Evolutionary conservation across 2,329 filamentous ascomycete genomes (phyloP).

Genomic region (Cyphellophora europaea): DNA sequence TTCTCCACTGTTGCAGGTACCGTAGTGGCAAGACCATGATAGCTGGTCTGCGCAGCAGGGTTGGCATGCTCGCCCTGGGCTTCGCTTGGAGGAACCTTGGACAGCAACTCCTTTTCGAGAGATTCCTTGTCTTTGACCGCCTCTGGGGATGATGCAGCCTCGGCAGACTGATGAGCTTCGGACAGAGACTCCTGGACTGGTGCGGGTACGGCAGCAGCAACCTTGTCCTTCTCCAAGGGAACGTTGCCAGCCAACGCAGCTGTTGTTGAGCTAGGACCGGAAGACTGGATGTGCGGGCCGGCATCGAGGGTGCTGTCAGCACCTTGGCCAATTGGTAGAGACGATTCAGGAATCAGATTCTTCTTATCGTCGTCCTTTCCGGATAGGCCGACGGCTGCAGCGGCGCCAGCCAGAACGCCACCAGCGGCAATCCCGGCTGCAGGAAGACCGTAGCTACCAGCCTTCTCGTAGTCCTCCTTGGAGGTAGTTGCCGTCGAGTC

Average conservation of each 20-base stretch:
- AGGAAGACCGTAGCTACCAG: conserved; percentile 40
- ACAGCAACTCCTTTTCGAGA: conserved; percentile 64
- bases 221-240: conserved; percentile 37
- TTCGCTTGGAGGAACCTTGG: conserved; percentile 41
- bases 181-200: conserved; percentile 36
- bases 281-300: conserved; percentile 42
- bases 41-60: conserved; percentile 27
- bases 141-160: conserved; percentile 59
- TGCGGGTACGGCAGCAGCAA: conserved; percentile 48
- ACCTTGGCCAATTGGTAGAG: conserved; percentile 55
- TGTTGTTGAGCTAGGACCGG: conserved; percentile 38
- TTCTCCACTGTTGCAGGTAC: conserved; percentile 37
- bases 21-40: conserved; percentile 26
- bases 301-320: conserved; percentile 38
- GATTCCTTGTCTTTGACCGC: conserved; percentile 67
- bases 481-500: conserved; percentile 59
- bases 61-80: conserved; percentile 24
- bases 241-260: conserved; percentile 34
- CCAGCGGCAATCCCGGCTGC: conserved; percentile 31
- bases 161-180: conserved; percentile 51
- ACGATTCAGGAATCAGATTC: conserved; percentile 72
- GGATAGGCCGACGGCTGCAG: conserved; percentile 43
- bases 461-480: conserved; percentile 77
- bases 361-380: conserved; percentile 49
- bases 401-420: conserved; percentile 23